These are phyloP conservation scores for Amanita pallidorosea DNA, from an alignment of 768 basidiomycete species.

Conservation along the genomic window DNA sequence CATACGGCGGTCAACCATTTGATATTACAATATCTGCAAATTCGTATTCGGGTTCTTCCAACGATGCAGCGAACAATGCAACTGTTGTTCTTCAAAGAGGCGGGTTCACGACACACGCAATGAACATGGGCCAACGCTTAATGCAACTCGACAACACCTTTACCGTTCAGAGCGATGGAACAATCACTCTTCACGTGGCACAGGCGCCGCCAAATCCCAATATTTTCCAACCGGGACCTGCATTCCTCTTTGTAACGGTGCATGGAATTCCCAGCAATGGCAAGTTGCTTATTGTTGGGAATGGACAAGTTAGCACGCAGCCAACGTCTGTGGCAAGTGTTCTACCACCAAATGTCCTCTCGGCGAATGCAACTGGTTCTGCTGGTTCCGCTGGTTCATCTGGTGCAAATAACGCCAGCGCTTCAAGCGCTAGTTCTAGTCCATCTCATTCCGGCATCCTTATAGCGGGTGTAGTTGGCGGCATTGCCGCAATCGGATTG, in stretches of 20 bases:
- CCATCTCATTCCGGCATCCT: constrained; percentile 30
- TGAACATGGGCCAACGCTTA: constrained; percentile 82
- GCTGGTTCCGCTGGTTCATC: constrained; percentile 19
- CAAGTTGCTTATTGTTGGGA: constrained; percentile 67
- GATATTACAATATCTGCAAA: constrained; percentile 58
- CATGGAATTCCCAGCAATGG: constrained; percentile 80
- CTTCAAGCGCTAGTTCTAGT: constrained; percentile 3
- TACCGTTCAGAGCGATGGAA: constrained; percentile 68
- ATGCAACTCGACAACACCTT: constrained; percentile 81
- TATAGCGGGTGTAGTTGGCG: constrained; percentile 41
- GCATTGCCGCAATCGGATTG: constrained; percentile 38
- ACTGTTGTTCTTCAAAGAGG: constrained; percentile 73
- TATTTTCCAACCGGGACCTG: constrained; percentile 84
- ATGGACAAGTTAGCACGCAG: constrained; percentile 68
- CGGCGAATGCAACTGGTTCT: constrained; percentile 30
- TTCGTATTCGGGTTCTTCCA: constrained; percentile 57
- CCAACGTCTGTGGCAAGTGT: constrained; percentile 29
- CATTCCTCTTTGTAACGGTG: constrained; percentile 72
- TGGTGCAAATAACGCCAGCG: constrained; percentile 6
- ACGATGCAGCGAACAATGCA: constrained; percentile 63
- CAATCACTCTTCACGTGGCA: constrained; percentile 67
- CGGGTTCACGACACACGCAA: constrained; percentile 78
- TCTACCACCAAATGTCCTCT: constrained; percentile 41
- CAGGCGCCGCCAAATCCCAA: constrained; percentile 81
- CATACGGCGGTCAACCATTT: constrained; percentile 79